phyloP scores from a whole-genome alignment of 371 early-diverging fungal species.

The Coemansia sp. region DNA sequence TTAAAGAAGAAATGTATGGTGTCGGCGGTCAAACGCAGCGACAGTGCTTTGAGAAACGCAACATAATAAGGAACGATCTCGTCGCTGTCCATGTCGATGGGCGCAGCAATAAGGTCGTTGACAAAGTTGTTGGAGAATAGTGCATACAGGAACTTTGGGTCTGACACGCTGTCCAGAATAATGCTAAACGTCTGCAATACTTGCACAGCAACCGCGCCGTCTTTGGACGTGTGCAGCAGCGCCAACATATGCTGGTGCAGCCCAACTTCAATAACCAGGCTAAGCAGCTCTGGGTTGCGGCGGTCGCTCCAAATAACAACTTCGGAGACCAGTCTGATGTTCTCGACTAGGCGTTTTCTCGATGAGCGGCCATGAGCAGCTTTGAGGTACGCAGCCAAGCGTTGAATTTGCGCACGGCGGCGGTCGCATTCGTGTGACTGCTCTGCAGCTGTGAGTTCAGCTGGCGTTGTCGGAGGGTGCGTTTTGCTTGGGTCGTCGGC shows the following conservation, averaged over 20 bases:
- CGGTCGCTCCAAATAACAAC: slow-evolving; percentile 60
- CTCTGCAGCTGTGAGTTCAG: neutral
- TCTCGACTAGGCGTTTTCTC: slow-evolving; percentile 37
- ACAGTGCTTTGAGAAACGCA: too few relatives aligned
- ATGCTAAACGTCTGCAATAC: slow-evolving; percentile 62
- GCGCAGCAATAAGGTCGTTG: slow-evolving; percentile 57
- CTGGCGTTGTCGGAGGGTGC: neutral
- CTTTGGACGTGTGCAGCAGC: slow-evolving; percentile 32
- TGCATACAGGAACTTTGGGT: slow-evolving; percentile 54
- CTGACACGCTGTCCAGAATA: slow-evolving; percentile 58
- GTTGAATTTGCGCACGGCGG: slow-evolving; percentile 19
- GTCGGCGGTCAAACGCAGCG: too few relatives aligned
- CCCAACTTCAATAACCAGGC: slow-evolving; percentile 45
- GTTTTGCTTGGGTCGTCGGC: slow-evolving; percentile 11
- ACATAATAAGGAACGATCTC: too few relatives aligned
- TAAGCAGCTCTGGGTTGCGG: slow-evolving; percentile 53
- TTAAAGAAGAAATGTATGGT: too few relatives aligned
- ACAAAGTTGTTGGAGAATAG: slow-evolving; percentile 60
- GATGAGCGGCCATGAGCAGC: slow-evolving; percentile 8
- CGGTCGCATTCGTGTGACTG: neutral
- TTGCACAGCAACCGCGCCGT: slow-evolving; percentile 52
- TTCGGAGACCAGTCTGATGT: slow-evolving; percentile 55
- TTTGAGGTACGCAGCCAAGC: slow-evolving; percentile 17
- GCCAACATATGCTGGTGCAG: slow-evolving; percentile 27
- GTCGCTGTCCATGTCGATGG: slow-evolving; percentile 42